These are phyloP conservation scores for Magnusiomyces suaveolens DNA, from an alignment of 1,139 yeast species.

Conservation along the genomic window DNA sequence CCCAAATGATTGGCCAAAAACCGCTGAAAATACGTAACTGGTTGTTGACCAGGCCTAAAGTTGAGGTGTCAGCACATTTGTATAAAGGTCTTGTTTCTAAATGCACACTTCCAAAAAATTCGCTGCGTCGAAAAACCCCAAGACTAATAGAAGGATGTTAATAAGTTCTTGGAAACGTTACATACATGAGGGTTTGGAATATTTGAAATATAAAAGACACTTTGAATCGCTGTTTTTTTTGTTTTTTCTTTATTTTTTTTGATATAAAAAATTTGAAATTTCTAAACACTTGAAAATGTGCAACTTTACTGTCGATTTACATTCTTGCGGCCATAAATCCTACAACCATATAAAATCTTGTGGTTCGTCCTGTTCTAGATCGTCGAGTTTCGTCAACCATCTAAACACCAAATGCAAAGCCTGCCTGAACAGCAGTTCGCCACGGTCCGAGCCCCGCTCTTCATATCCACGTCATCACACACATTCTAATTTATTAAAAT, in stretches of 20 bases:
- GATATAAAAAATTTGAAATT: background rate
- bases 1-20: no score
- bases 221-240: no score
- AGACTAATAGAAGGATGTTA: no score
- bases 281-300: slow-evolving; percentile 2
- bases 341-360: background rate
- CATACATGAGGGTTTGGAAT: no score
- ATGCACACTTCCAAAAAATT: no score
- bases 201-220: background rate
- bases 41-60: no score
- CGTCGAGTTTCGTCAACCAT: background rate
- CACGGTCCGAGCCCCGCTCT: background rate
- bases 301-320: background rate
- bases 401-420: background rate
- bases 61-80: no score
- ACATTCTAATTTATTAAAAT: background rate
- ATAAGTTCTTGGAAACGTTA: no score
- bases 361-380: background rate
- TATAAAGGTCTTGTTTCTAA: no score
- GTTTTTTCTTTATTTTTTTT: no score
- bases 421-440: background rate
- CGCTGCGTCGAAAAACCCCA: no score
- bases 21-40: no score
- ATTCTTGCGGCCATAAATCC: slow-evolving; percentile 3
- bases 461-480: background rate